Evolutionary conservation across 2,329 filamentous ascomycete genomes (phyloP).

Genomic region (Huntiella abstrusa): DNA sequence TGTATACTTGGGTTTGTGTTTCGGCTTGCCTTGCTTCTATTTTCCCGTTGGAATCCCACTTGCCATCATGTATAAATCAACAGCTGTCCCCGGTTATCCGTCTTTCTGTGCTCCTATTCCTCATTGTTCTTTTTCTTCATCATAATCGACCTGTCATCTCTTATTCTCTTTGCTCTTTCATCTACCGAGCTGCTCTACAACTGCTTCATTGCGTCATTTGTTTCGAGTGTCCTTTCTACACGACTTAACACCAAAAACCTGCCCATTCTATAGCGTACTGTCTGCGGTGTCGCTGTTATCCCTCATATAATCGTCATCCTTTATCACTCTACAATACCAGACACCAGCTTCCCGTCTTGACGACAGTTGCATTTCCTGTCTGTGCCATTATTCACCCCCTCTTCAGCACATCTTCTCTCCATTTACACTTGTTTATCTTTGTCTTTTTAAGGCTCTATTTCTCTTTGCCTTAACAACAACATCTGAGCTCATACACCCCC

Average conservation of each 20-base stretch:
- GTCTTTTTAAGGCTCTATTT: no score
- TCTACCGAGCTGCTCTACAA: no score
- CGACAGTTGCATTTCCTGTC: neutral
- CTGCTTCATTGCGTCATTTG: no score
- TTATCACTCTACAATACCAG: no score
- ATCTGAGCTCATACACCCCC: neutral
- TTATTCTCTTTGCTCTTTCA: neutral
- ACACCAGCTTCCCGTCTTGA: neutral
- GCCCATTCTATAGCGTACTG: no score
- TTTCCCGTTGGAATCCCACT: neutral
- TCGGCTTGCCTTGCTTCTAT: neutral
- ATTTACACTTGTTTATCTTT: no score
- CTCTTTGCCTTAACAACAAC: neutral
- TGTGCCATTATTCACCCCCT: neutral
- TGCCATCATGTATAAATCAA: constrained; percentile 1
- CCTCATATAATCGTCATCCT: no score
- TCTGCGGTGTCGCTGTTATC: no score
- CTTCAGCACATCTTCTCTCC: no score
- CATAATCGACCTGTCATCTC: neutral
- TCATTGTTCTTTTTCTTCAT: neutral
- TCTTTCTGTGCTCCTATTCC: constrained; percentile 1
- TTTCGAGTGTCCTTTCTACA: no score
- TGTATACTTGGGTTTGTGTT: neutral
- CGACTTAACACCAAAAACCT: no score
- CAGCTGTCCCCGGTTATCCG: constrained; percentile 1